phyloP scores from a whole-genome alignment of 352 stramenopile species.

The Globisporangium abappressorium region DNA sequence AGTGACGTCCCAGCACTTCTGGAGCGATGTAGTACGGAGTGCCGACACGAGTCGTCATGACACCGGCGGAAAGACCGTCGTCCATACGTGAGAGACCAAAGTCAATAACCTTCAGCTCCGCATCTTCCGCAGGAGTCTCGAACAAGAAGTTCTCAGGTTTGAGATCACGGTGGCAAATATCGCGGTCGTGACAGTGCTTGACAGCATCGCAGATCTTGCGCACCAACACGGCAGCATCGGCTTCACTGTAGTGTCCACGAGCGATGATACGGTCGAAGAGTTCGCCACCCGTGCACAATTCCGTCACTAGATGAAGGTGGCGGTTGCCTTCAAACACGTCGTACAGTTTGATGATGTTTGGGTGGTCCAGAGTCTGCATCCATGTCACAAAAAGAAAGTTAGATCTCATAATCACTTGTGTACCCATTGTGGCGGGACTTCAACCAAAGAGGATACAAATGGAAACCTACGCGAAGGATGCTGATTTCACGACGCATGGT shows the following conservation, averaged over 20 bases:
- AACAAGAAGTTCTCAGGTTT: conserved; percentile 99
- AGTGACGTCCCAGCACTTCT: conserved; percentile 92
- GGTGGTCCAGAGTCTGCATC: conserved; percentile 85
- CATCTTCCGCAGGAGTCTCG: conserved; percentile 84
- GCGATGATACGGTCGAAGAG: conserved; percentile 93
- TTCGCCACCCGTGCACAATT: conserved; percentile 97
- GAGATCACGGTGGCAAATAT: conserved; percentile 97
- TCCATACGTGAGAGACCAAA: conserved; percentile 95
- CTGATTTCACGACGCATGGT: conserved; percentile 93
- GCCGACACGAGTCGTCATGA: conserved; percentile 96
- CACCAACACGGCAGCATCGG: conserved; percentile 93
- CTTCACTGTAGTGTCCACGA: conserved; percentile 95
- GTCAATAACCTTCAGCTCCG: conserved; percentile 98
- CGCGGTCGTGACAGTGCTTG: conserved; percentile 96
- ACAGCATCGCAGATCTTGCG: conserved; percentile 96
- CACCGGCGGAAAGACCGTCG: conserved; percentile 68
- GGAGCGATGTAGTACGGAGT: conserved; percentile 96
- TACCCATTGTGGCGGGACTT: conserved; percentile 3
- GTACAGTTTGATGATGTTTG: conserved; percentile 98
- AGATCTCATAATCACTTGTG: neutral
- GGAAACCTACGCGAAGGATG: conserved; percentile 73
- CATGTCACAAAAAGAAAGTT: conserved; percentile 2
- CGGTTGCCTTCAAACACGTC: conserved; percentile 97
- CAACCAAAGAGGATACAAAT: conserved; percentile 3
- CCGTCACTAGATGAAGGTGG: conserved; percentile 97